A percentile compares a stretch with the other conserved stretches of the same genome.
phyloP scores from a whole-genome alignment of 768 basidiomycete genomes.

The Tubosaeta brunneosetosa region DNA sequence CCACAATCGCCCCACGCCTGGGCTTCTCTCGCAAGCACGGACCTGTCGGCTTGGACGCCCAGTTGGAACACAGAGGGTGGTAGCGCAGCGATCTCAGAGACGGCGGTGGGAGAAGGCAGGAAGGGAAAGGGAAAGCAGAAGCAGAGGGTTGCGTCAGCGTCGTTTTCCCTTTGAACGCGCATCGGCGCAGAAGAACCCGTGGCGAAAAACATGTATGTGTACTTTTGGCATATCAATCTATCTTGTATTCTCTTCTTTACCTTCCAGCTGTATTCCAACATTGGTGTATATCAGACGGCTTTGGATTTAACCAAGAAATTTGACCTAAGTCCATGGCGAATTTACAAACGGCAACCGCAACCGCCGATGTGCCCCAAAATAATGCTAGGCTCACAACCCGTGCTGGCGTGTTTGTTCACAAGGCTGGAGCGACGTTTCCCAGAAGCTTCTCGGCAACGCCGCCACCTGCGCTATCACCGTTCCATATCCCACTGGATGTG shows the following conservation, averaged over 20 bases:
- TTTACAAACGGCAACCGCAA: no score
- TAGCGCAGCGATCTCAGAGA: neutral
- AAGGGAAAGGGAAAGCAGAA: neutral
- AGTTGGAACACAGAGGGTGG: neutral
- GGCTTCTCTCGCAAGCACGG: neutral
- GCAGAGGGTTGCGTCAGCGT: neutral
- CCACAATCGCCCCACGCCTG: neutral
- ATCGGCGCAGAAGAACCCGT: neutral
- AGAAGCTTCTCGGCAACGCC: no score
- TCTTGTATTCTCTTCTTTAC: neutral
- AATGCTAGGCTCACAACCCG: no score
- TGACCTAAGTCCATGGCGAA: no score
- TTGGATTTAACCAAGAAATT: no score
- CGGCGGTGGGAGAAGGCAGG: neutral
- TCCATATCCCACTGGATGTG: no score
- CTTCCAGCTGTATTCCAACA: neutral
- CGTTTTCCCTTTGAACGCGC: neutral
- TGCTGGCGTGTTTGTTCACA: no score
- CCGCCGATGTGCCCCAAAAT: no score
- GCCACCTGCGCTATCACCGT: no score
- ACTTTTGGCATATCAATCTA: neutral
- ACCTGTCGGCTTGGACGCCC: neutral
- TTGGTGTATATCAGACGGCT: no score
- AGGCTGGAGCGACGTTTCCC: neutral
- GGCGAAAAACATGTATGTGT: neutral